phyloP scores from a whole-genome alignment of 306 rosid species.

The Coriaria nepalensis region DNA sequence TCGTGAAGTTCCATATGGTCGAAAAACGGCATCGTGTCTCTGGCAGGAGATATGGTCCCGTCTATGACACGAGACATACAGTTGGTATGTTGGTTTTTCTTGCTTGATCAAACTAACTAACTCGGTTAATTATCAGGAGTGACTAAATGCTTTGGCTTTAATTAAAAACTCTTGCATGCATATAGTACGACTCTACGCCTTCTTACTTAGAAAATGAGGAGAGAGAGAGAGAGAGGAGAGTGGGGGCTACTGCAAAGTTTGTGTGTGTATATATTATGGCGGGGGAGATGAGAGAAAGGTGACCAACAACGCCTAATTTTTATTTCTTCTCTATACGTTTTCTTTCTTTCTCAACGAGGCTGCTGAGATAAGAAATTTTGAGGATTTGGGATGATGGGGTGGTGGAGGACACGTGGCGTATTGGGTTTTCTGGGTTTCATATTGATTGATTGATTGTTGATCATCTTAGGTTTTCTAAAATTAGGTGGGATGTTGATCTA shows the following conservation, averaged over 20 bases:
- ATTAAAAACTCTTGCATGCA: not conserved
- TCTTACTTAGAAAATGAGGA: not conserved
- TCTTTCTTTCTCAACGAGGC: not conserved
- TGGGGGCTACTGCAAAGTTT: conserved; percentile 1
- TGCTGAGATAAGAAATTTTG: not conserved
- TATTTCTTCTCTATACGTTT: conserved; percentile 17
- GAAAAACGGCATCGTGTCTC: conserved; percentile 18
- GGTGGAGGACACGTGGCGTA: conserved; percentile 31
- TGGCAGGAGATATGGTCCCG: conserved; percentile 20
- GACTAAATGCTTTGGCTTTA: not conserved
- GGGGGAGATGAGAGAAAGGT: conserved; percentile 44
- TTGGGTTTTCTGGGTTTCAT: conserved; percentile 3
- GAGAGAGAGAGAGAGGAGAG: not conserved
- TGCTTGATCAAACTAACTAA: too few species aligned
- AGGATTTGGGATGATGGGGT: conserved; percentile 10
- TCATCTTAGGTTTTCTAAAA: conserved; percentile 9
- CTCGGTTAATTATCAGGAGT: not conserved
- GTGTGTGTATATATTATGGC: conserved; percentile 4
- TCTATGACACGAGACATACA: conserved; percentile 36
- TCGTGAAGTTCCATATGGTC: conserved; percentile 27
- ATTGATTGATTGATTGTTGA: not conserved
- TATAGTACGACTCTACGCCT: not conserved
- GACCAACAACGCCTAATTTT: conserved; percentile 60
- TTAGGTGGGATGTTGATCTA: conserved; percentile 72
- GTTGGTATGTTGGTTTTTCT: too few species aligned